phyloP scores from a whole-genome alignment of 768 basidiomycete species.

The Rossbeevera mucosa region DNA sequence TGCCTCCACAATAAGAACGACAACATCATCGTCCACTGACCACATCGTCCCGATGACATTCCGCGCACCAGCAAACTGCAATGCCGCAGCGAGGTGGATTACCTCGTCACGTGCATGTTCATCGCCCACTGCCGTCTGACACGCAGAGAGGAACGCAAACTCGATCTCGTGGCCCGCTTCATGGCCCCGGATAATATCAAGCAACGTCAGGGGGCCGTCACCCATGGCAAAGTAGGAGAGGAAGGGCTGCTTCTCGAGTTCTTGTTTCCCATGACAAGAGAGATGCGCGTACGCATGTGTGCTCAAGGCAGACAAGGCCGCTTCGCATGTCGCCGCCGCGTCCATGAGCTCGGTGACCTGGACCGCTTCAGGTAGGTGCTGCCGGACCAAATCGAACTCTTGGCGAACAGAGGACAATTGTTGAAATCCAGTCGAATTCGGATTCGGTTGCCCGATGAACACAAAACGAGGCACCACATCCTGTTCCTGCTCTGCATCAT shows the following conservation, averaged over 20 bases:
- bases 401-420: constrained; percentile 2
- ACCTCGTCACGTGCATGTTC: constrained; percentile 23
- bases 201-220: constrained; percentile 18
- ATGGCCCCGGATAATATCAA: constrained; percentile 17
- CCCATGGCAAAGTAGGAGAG: constrained; percentile 18
- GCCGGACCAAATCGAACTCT: constrained; percentile 15
- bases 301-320: constrained; percentile 7
- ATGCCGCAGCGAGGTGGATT: constrained; percentile 29
- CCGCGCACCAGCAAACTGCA: constrained; percentile 26
- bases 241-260: constrained; percentile 11
- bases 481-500: not conserved
- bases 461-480: constrained; percentile 6
- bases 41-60: constrained; percentile 32
- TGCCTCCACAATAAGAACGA: constrained; percentile 8
- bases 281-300: constrained; percentile 24
- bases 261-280: constrained; percentile 25
- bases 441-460: constrained; percentile 17
- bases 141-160: constrained; percentile 31
- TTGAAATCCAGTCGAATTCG: constrained; percentile 4
- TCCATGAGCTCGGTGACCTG: constrained; percentile 9
- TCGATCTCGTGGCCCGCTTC: constrained; percentile 11
- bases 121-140: constrained; percentile 27
- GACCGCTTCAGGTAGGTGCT: constrained; percentile 8
- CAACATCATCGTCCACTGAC: constrained; percentile 24
- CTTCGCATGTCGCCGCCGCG: constrained; percentile 10